Conservation (phyloP, 2,329 filamentous ascomycete species). For the Fusarium graminum region DNA sequence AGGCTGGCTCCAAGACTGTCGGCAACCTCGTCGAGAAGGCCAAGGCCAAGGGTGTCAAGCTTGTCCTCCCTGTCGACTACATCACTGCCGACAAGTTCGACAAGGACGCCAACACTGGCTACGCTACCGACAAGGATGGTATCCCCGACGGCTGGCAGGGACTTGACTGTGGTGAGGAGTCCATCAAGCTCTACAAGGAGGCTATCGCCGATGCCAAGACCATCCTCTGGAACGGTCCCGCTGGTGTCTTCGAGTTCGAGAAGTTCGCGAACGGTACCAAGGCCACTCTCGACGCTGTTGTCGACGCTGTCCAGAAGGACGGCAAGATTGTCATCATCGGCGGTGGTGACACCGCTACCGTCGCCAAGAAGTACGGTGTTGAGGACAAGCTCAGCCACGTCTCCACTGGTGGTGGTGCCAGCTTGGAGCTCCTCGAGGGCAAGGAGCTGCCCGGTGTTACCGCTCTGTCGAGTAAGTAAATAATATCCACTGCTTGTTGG, state of each 20-base stretch:
- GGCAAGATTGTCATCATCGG: constrained; percentile 99
- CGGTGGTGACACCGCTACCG: constrained; percentile 97
- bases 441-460: constrained; percentile 96
- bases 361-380: constrained; percentile 95
- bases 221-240: constrained; percentile 98
- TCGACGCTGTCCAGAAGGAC: constrained; percentile 77
- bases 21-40: constrained; percentile 91
- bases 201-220: constrained; percentile 91
- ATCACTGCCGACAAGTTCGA: constrained; percentile 96
- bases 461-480: constrained; percentile 85
- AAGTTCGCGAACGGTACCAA: constrained; percentile 94
- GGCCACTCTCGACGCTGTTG: constrained; percentile 88
- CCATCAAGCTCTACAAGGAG: constrained; percentile 86
- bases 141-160: constrained; percentile 99
- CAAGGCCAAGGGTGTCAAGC: constrained; percentile 94
- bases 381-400: constrained; percentile 99
- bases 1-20: constrained; percentile 93
- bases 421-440: constrained; percentile 95
- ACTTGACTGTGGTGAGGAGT: constrained; percentile 93
- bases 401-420: constrained; percentile 95
- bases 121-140: constrained; percentile 86
- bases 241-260: constrained; percentile 97
- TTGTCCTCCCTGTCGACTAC: constrained; percentile 95
- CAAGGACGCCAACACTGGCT: constrained; percentile 82
- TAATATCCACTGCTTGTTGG: constrained; percentile 37